These are phyloP conservation scores for Alternaria ethzedia DNA, from an alignment of 2,329 filamentous ascomycete species.

Conservation along the genomic window DNA sequence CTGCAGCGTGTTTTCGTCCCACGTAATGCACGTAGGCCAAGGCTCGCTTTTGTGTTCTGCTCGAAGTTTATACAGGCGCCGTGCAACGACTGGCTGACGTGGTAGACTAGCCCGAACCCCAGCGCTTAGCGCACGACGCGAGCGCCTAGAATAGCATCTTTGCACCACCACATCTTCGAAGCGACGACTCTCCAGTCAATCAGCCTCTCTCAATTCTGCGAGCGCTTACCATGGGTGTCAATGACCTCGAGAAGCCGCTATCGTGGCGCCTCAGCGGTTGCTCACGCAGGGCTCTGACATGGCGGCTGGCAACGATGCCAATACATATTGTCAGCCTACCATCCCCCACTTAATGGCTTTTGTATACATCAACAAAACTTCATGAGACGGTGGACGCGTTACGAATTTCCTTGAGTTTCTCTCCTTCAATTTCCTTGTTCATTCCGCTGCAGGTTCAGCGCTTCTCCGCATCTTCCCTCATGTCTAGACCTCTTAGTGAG, in stretches of 20 bases:
- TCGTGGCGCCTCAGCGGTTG: conserved; percentile 47
- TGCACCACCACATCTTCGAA: conserved; percentile 38
- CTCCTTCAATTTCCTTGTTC: conserved; percentile 45
- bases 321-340: conserved; percentile 48
- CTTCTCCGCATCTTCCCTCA: conserved; percentile 37
- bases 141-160: conserved; percentile 40
- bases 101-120: conserved; percentile 25
- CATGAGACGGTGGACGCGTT: conserved; percentile 45
- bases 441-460: conserved; percentile 46
- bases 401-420: conserved; percentile 45
- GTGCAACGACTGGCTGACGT: conserved; percentile 29
- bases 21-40: conserved; percentile 42
- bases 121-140: conserved; percentile 41
- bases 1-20: conserved; percentile 21
- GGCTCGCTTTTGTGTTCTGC: conserved; percentile 32
- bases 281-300: conserved; percentile 38
- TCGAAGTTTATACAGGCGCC: conserved; percentile 27
- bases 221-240: conserved; percentile 44
- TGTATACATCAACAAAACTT: conserved; percentile 37
- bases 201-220: conserved; percentile 25
- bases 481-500: conserved; percentile 44
- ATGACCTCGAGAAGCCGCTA: conserved; percentile 34
- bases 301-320: conserved; percentile 35
- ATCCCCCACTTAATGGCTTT: conserved; percentile 27
- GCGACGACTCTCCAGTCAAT: conserved; percentile 32